Percentiles rank a stretch among this genome's conserved stretches.
Evolutionary conservation across 495 filamentous ascomycete genomes (phyloP).

Genomic region (Penicillium roqueforti): DNA sequence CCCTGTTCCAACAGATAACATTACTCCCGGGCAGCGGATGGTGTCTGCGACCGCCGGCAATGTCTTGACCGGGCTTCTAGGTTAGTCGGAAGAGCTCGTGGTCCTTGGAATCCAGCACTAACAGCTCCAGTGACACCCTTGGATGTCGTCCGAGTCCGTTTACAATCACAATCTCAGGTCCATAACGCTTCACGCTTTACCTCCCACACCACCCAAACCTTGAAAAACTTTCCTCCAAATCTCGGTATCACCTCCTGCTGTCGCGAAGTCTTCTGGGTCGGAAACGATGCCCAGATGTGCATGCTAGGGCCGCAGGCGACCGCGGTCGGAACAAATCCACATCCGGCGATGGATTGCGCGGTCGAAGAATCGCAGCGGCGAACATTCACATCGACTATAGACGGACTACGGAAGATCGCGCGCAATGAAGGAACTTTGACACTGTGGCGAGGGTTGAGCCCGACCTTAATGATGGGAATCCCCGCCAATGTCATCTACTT

Average conservation of each 20-base stretch:
- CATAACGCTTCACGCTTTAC: conserved; percentile 36
- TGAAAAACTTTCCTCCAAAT: conserved; percentile 64
- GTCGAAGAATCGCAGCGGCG: conserved; percentile 79
- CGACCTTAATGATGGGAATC: conserved; percentile 90
- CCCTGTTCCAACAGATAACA: conserved; percentile 40
- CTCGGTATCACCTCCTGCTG: conserved; percentile 95
- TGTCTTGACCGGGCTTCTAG: conserved; percentile 80
- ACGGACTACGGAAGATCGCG: conserved; percentile 93
- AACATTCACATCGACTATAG: conserved; percentile 85
- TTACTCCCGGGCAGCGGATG: conserved; percentile 86
- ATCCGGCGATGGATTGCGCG: conserved; percentile 62
- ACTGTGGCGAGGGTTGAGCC: conserved; percentile 88
- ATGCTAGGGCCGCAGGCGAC: conserved; percentile 52
- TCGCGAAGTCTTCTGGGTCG: conserved; percentile 94
- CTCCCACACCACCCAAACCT: conserved; percentile 49
- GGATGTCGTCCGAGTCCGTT: conserved; percentile 91
- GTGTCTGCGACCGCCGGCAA: conserved; percentile 87
- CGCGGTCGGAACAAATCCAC: conserved; percentile 29
- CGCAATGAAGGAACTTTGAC: conserved; percentile 84
- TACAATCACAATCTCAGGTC: conserved; percentile 73
- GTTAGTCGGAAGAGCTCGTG: conserved; percentile 45
- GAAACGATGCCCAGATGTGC: conserved; percentile 79
- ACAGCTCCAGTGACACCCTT: conserved; percentile 80
- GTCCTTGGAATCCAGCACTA: neutral
- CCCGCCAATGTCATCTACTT: conserved; percentile 98